Percentiles rank a stretch among this genome's conserved stretches.
Conservation (phyloP, 441 rosid species). For the Raphanus hybrid region DNA sequence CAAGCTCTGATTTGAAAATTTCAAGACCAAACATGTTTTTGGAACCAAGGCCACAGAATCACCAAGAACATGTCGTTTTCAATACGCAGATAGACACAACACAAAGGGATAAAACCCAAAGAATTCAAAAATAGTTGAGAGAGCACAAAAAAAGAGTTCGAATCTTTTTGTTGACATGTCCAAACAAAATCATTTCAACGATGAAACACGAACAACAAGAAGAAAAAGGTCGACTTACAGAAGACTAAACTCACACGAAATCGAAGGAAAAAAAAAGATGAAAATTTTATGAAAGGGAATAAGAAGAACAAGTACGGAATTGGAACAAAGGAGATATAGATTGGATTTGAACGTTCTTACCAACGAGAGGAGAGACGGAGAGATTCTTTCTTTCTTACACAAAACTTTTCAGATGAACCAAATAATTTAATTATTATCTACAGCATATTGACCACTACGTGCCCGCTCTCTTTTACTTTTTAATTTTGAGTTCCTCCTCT, state of each 20-base stretch:
- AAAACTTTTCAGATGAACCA: neutral
- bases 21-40: neutral
- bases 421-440: neutral
- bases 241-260: neutral
- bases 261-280: neutral
- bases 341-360: constrained; percentile 38
- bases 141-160: neutral
- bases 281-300: neutral
- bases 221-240: constrained; percentile 18
- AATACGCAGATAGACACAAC: neutral
- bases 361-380: constrained; percentile 22
- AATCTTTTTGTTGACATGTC: neutral
- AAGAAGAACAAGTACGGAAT: neutral
- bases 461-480: constrained; percentile 5
- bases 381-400: neutral
- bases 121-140: neutral
- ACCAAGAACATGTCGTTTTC: neutral
- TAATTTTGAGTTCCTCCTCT: neutral
- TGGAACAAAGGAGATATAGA: constrained; percentile 22
- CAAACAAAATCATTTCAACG: constrained; percentile 22
- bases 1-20: neutral
- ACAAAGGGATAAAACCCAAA: constrained; percentile 11
- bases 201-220: neutral
- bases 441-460: constrained; percentile 25
- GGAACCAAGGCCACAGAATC: neutral